A percentile compares a stretch with the other conserved stretches of the same genome.
phyloP scores from a whole-genome alignment of 2,329 filamentous ascomycete genomes.

The Exophiala viscosa region DNA sequence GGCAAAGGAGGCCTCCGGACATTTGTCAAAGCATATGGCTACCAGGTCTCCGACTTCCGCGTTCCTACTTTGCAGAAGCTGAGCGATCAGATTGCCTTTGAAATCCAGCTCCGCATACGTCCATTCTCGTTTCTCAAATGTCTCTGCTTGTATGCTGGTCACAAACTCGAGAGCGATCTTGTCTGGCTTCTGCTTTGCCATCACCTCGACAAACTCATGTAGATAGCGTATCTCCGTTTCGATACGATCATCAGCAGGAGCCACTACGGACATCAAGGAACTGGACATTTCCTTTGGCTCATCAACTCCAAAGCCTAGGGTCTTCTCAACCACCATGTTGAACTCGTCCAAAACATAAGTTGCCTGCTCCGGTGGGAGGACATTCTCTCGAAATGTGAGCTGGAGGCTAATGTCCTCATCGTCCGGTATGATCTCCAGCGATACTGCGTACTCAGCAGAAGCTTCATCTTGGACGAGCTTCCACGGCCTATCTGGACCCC shows the following conservation, averaged over 20 bases:
- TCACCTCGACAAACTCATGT: slow-evolving; percentile 73
- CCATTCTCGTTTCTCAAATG: slow-evolving; percentile 57
- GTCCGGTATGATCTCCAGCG: slow-evolving; percentile 69
- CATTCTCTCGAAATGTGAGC: slow-evolving; percentile 61
- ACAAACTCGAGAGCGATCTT: slow-evolving; percentile 73
- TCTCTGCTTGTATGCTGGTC: slow-evolving; percentile 48
- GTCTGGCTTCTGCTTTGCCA: slow-evolving; percentile 54
- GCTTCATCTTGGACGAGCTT: slow-evolving; percentile 61
- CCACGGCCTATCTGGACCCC: slow-evolving; percentile 49
- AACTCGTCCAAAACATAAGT: slow-evolving; percentile 15
- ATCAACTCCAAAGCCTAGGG: slow-evolving; percentile 2
- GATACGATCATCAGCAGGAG: slow-evolving; percentile 58
- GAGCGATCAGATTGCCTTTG: slow-evolving; percentile 68
- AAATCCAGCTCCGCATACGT: slow-evolving; percentile 69
- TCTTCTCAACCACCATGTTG: slow-evolving; percentile 25
- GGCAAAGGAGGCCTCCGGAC: slow-evolving; percentile 75
- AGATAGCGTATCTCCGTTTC: slow-evolving; percentile 58
- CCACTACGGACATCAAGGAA: slow-evolving; percentile 56
- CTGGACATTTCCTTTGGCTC: background rate
- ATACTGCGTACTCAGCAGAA: slow-evolving; percentile 61
- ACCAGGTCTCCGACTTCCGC: slow-evolving; percentile 60
- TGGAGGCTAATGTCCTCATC: slow-evolving; percentile 55
- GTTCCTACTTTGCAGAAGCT: slow-evolving; percentile 54
- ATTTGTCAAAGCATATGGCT: slow-evolving; percentile 79
- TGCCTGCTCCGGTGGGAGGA: slow-evolving; percentile 55